Evolutionary conservation across 2,329 filamentous ascomycete genomes (phyloP).

Genomic region (Massarina eburnea): DNA sequence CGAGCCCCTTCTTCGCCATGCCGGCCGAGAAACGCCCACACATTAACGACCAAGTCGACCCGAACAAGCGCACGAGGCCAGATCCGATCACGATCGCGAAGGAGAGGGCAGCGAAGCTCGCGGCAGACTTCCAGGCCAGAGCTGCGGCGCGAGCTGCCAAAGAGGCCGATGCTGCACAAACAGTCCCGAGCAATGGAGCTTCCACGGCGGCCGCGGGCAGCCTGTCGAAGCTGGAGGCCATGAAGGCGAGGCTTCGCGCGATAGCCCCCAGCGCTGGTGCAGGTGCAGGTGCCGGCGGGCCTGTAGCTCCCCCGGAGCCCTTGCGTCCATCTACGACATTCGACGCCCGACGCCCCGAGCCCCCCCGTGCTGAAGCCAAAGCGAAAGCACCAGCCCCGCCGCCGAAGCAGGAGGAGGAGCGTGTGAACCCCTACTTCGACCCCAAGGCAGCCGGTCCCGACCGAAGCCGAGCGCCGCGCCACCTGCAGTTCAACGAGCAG

Average conservation of each 20-base stretch:
- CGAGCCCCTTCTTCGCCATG: constrained; percentile 13
- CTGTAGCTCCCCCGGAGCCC: constrained; percentile 42
- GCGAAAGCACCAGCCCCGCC: constrained; percentile 38
- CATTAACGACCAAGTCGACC: constrained; percentile 38
- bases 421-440: constrained; percentile 83
- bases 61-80: constrained; percentile 45
- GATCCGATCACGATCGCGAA: constrained; percentile 35
- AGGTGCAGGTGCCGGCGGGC: constrained; percentile 44
- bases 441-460: constrained; percentile 61
- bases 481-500: constrained; percentile 88
- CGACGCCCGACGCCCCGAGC: constrained; percentile 56
- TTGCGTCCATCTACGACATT: constrained; percentile 57
- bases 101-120: constrained; percentile 28
- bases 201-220: no score
- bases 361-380: constrained; percentile 30
- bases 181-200: background rate
- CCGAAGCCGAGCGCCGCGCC: constrained; percentile 67
- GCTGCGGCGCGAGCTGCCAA: constrained; percentile 23
- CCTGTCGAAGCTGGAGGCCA: constrained; percentile 15
- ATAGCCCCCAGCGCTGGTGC: constrained; percentile 22
- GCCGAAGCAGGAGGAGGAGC: constrained; percentile 56
- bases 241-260: constrained; percentile 18
- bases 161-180: background rate
- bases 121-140: constrained; percentile 36
- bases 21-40: constrained; percentile 50